phyloP scores from a whole-genome alignment of 1,284 basidiomycete species.

The Lignosus rhinocerotis region DNA sequence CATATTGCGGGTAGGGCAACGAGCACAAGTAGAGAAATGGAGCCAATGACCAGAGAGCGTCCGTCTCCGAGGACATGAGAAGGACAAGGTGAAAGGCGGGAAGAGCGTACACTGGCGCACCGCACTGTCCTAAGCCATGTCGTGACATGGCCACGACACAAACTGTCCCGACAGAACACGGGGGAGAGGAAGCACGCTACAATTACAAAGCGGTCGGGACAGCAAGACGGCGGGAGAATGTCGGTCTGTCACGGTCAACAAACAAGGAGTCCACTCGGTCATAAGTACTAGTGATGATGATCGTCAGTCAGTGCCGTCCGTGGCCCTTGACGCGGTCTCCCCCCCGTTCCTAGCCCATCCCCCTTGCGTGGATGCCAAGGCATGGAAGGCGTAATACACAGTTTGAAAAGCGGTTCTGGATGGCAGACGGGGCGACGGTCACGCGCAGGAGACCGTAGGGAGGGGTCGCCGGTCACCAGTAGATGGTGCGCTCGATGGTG shows the following conservation, averaged over 20 bases:
- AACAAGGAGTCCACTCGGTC: too few species aligned
- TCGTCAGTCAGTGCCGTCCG: background rate
- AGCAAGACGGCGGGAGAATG: background rate
- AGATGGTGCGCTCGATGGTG: conserved; percentile 66
- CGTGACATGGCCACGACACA: conserved; percentile 2
- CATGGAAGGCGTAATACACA: background rate
- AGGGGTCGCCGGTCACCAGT: conserved; percentile 49
- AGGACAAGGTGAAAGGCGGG: background rate
- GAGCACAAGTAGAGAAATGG: background rate
- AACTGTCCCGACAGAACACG: too few species aligned
- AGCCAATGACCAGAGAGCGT: background rate
- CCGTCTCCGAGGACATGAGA: background rate
- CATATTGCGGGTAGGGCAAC: conserved; percentile 3
- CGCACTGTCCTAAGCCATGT: conserved; percentile 7
- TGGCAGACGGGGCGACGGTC: background rate
- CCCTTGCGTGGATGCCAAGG: background rate
- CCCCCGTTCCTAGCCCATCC: background rate
- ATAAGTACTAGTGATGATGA: too few species aligned
- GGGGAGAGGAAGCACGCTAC: background rate
- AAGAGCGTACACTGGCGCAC: conserved; percentile 10
- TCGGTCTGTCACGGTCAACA: background rate
- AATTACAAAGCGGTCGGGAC: conserved; percentile 1
- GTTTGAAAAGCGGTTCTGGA: background rate
- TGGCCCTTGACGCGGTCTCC: background rate
- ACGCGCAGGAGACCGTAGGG: background rate